Evolutionary conservation across 2,329 filamentous ascomycete species (phyloP), one percentile per base, ranked within the genome.

Genomic region (Cytospora chrysosperma): DNA sequence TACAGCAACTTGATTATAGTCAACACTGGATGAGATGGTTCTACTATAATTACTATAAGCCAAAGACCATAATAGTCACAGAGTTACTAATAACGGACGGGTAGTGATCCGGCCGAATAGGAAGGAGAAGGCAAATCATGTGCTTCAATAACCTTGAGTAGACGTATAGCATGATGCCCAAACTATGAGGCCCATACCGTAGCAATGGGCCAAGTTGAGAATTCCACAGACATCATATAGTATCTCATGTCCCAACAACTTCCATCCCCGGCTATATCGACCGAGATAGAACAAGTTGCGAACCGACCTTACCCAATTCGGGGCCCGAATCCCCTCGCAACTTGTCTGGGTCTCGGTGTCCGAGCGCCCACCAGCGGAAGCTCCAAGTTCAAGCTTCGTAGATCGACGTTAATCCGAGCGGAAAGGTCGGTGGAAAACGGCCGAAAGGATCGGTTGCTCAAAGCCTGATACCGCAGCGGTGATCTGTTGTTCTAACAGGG

Each of bases 391-490:
- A 37, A 28, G n/a, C 27, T 34, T 63, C 61, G 61, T 63, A 59
- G 12, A 47, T 57, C 60, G 55, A 63, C 27, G 19, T 56, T 59
- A 47, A 37, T 54, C 61, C 60, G 60, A 62, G 56, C 61, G 56
- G 56, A 63, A 59, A 28, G n/a, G 47, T 63, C 61, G 55, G 61
- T 34, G 61, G 27, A 58, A 37, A 27, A 19, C 49, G 55, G 49
- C 10, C 49, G 34, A 58, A 30, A 17, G 21, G 24, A 12, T 21
- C 24, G 24, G 26, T 24, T 19, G n/a, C 30, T 30, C 30, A 43
- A 40, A 43, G 30, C 9, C 53, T n/a, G 56, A 8, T 19, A n/a
- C 37, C 37, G 17, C 12, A 40, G 6, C 9, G 15, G 19, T n/a
- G 43, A 62, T 50, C 47, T n/a, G 43, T 17, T 26, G 43, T 40